Evolutionary conservation across 2,329 filamentous ascomycete species (phyloP), one percentile per base, ranked within the genome.

Genomic region (Xylaria sp.): DNA sequence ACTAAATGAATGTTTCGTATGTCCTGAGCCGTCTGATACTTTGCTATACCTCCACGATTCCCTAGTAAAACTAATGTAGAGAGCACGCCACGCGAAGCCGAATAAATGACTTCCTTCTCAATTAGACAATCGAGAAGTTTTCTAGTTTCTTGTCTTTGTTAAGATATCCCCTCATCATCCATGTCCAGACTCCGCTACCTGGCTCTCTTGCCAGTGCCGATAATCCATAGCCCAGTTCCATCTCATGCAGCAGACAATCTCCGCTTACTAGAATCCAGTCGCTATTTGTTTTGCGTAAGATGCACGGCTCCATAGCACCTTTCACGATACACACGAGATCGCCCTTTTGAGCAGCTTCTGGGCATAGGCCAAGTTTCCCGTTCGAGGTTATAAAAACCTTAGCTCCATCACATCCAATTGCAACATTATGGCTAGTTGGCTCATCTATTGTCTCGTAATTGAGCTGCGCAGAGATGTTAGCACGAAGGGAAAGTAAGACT

Each of bases 321-420:
- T 25, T 44, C 10, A 65, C 18, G 32, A 65, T 32, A n/a, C 42
- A 51, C 23, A 65, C 55, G n/a, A 65, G 42, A 21, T 65, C 63
- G 10, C 44, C 35, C 5, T 1, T 25, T 3, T 47, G 18, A 13
- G 35, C 23, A 2, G 27, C 25, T 8, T 53, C 3, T 4, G 54
- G 6, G 2, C 16, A 42, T 12, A 40, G 21, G 27, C 54, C 63
- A 5, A 65, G 32, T 10, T 21, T 59, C 8, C 25, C 25, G 0
- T 60, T 3, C 23, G 29, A 32, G 13, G 44, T 65, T 13, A 65
- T 35, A 47, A 65, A 59, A 13, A 65, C 5, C 18, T 35, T 42
- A 18, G 10, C n/a, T 8, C 53, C 35, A 10, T 44, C 4, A n/a
- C 63, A 65, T 5, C 1, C 13, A 5, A 5, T 3, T 2, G 48